Evolutionary conservation across 2,329 filamentous ascomycete genomes (phyloP).

Genomic region (Huntiella abstrusa): DNA sequence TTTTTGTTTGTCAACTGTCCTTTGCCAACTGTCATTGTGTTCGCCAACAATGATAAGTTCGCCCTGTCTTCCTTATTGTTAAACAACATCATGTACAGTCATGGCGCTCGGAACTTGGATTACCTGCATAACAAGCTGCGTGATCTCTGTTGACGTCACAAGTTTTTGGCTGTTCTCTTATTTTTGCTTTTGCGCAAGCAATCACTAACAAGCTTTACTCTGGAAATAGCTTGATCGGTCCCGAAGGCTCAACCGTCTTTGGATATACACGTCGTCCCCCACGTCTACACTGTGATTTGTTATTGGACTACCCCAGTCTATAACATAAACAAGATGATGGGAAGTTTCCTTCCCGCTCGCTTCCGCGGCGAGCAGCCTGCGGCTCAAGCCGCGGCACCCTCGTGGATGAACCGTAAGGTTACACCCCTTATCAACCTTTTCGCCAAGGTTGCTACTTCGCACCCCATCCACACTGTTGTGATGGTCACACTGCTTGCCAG

Average conservation of each 20-base stretch:
- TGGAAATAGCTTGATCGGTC: neutral
- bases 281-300: no score
- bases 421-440: slow-evolving; percentile 63
- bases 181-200: no score
- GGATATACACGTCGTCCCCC: neutral
- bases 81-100: neutral
- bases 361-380: slow-evolving; percentile 40
- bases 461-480: slow-evolving; percentile 91
- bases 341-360: slow-evolving; percentile 37
- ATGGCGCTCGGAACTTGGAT: neutral
- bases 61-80: neutral
- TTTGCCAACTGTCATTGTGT: neutral
- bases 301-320: no score
- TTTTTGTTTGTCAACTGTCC: neutral
- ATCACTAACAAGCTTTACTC: no score
- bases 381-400: slow-evolving; percentile 29
- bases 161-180: no score
- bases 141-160: no score
- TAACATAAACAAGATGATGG: slow-evolving; percentile 26
- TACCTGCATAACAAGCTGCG: no score
- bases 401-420: slow-evolving; percentile 41
- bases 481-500: slow-evolving; percentile 78
- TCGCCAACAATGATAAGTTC: neutral
- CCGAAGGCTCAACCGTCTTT: neutral
- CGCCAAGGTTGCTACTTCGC: slow-evolving; percentile 66